Evolutionary conservation across 2,329 filamentous ascomycete genomes (phyloP), one percentile per base, ranked within the genome.

Genomic region (Colletotrichum somersetense): DNA sequence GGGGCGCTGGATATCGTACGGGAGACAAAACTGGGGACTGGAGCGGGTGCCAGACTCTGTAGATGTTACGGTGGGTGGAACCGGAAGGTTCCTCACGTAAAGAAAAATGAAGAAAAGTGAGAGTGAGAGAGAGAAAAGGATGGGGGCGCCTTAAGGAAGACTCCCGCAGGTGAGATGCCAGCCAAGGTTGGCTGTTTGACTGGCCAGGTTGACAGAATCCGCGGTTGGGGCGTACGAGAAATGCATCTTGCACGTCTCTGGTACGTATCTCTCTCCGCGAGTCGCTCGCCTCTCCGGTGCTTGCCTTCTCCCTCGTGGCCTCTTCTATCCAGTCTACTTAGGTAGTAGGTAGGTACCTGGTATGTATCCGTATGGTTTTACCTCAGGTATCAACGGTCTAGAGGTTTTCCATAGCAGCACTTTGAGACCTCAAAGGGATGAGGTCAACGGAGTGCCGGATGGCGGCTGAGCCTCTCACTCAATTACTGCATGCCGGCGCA

Each of bases 1-100:
- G 69, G 69, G 66, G 66, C 59, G n/a, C 30, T 64, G 44, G 53
- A 69, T 61, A 30, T 30, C 30, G 30, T 30, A 72, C 59, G 66
- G 66, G 57, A 62, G 38, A 40, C 40, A 69, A 62, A 58, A 64
- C 40, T 72, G 66, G 64, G 33, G 58, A 68, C 26, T 62, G 46
- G 59, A 62, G 46, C 61, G 30, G 38, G 26, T 50, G 33, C 30
- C 46, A 48, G 46, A 62, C 33, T 56, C 20, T 56, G 62, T 55
- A 69, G 55, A 69, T 72, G 69, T 72, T 65, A 35, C n/a, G 26
- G 69, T 72, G 69, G 69, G 69, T 72, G 69, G 69, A 46, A 38
- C 67, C 69, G 35, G 33, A 8, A 53, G 59, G 33, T 61, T 1
- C 38, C 11, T 12, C 11, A 64, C 69, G 53, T 61, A 55, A 55